A percentile compares a stretch with the other conserved stretches of the same genome.
Conservation (phyloP, 192 early-diverging fungal species). For the Allomyces macrogynus region DNA sequence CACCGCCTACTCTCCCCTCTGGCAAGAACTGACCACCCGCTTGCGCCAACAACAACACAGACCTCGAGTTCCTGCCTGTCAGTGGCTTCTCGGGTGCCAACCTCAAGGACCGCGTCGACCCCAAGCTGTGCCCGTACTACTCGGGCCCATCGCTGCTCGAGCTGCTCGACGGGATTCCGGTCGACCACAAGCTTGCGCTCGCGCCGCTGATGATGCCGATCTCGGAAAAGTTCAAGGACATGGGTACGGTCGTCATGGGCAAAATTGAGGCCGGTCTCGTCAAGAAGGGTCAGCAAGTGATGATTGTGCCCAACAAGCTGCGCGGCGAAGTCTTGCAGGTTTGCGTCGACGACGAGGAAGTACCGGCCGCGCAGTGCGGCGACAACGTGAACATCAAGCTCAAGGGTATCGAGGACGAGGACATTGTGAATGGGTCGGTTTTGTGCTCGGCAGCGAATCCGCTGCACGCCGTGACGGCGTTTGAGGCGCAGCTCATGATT, state of each 20-base stretch:
- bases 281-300: slow-evolving; percentile 62
- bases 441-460: slow-evolving; percentile 58
- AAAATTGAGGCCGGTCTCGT: slow-evolving; percentile 90
- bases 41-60: slow-evolving; percentile 15
- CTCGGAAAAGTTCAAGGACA: slow-evolving; percentile 91
- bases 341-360: slow-evolving; percentile 68
- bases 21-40: not conserved
- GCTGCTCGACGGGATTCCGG: slow-evolving; percentile 59
- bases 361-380: slow-evolving; percentile 50
- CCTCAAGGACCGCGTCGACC: slow-evolving; percentile 62
- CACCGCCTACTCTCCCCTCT: not conserved
- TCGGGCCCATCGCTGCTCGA: slow-evolving; percentile 75
- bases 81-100: slow-evolving; percentile 95
- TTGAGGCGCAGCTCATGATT: slow-evolving; percentile 75
- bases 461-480: slow-evolving; percentile 51
- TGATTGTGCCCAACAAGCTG: slow-evolving; percentile 89
- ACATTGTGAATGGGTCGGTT: slow-evolving; percentile 69
- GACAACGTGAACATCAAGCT: slow-evolving; percentile 87
- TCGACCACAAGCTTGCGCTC: slow-evolving; percentile 59
- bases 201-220: slow-evolving; percentile 87
- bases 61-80: slow-evolving; percentile 76
- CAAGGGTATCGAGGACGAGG: slow-evolving; percentile 83
- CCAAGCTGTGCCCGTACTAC: slow-evolving; percentile 46
- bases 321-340: slow-evolving; percentile 58
- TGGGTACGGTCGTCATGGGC: slow-evolving; percentile 88